Base-by-base conservation (phyloP, 192 early-diverging fungal species). In the Obelidium mucronatum region DNA sequence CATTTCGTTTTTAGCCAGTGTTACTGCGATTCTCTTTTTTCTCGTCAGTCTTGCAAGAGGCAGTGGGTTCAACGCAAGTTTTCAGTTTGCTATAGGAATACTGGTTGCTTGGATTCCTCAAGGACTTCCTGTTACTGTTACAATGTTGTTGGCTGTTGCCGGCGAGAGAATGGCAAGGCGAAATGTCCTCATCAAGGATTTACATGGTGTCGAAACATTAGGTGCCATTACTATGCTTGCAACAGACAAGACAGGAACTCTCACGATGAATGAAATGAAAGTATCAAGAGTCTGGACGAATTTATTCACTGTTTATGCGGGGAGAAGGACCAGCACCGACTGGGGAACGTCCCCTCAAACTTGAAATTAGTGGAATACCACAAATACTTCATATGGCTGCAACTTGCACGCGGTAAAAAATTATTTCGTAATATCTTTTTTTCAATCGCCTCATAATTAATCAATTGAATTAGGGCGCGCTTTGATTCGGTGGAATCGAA, bases 381-480 rank as follows among this genome's bases (percentile, higher is more conserved):
- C 93, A 96, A 71, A 87, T 97, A 1, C 82, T 97, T 39, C 79
- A 92, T 71, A 94, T 93, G 35, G 85, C 90, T 56, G 84, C 69
- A 13, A 71, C 69, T 8, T 78, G 94, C 61, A 82, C 88, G 36
- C 61, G 77, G 77, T n/a, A n/a, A n/a, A n/a, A n/a, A n/a, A n/a
- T n/a, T n/a, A n/a, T 72, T 39, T 62, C 44, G 13, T 11, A 51
- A 66, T 6, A 63, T 8, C 1, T 11, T 30, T 2, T 53, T 40
- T 6, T 26, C 22, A 24, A 35, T 53, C 52, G 5, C 24, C 3
- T 31, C 31, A 17, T 52, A 35, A 28, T 24, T 31, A 3, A 17
- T 76, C 24, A 22, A 51, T 73, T n/a, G n/a, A n/a, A n/a, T 19
- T 48, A 71, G 77, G 31, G 77, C 77, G 36, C 26, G 68, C 28